Conservation (phyloP, 2,329 filamentous ascomycete species). For the Fusarium pseudocircinatum region DNA sequence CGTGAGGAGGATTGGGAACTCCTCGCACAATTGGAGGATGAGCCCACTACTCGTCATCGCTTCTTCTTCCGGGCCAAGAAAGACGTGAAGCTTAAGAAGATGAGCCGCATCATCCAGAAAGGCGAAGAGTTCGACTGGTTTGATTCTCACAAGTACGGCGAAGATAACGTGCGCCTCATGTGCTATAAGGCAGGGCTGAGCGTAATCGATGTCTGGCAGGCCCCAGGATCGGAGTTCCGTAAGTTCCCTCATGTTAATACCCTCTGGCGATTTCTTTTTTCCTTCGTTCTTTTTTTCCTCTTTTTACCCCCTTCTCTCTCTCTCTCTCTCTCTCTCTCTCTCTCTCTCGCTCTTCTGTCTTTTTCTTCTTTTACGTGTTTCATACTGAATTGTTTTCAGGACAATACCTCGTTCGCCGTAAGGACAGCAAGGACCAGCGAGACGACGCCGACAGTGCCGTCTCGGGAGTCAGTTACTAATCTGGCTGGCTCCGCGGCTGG, state of each 20-base stretch:
- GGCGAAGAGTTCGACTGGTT: conserved; percentile 55
- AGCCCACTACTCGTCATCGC: conserved; percentile 52
- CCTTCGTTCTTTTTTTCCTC: background rate
- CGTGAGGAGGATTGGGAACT: conserved; percentile 52
- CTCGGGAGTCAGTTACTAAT: conserved; percentile 43
- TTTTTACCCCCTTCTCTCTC: no score
- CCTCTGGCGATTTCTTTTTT: background rate
- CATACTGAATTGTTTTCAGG: conserved; percentile 43
- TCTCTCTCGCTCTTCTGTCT: background rate
- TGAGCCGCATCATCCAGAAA: conserved; percentile 40
- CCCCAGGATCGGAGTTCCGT: conserved; percentile 52
- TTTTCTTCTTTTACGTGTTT: conserved; percentile 12
- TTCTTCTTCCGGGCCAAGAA: conserved; percentile 52
- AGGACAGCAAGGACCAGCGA: conserved; percentile 41
- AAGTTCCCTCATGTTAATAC: conserved; percentile 22
- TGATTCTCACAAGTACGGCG: conserved; percentile 55
- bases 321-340: no score
- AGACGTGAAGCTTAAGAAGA: conserved; percentile 43
- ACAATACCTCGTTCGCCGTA: conserved; percentile 51
- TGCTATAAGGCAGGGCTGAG: conserved; percentile 51
- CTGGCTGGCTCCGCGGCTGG: conserved; percentile 4
- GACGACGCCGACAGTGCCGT: conserved; percentile 53
- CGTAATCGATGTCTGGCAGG: conserved; percentile 50
- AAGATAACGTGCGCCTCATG: conserved; percentile 51
- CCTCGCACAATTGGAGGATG: conserved; percentile 48